phyloP scores from a whole-genome alignment of 331 rosid genomes.

The Rosa hybrid region DNA sequence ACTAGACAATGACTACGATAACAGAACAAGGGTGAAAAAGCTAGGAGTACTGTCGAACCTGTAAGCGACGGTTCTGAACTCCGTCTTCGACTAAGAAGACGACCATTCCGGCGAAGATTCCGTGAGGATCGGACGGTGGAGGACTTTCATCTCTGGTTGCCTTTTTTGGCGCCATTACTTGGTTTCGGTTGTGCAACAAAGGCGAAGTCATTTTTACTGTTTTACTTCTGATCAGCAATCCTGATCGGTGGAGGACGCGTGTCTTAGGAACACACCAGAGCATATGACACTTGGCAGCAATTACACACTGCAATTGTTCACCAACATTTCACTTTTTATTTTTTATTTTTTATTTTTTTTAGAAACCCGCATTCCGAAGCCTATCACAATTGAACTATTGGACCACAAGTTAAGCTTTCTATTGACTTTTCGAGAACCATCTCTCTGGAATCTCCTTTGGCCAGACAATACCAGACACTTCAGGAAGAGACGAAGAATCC shows the following conservation, averaged over 20 bases:
- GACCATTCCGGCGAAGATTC: constrained; percentile 68
- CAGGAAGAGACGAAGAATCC: too few species aligned
- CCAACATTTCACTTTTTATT: too few species aligned
- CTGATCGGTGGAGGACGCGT: constrained; percentile 1
- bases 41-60: constrained; percentile 30
- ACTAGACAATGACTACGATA: not conserved
- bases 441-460: too few species aligned
- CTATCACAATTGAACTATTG: too few species aligned
- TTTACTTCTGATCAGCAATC: not conserved
- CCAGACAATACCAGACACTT: too few species aligned
- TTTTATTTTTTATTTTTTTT: too few species aligned
- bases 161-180: constrained; percentile 62
- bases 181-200: constrained; percentile 7
- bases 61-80: constrained; percentile 79
- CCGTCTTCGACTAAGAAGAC: constrained; percentile 61
- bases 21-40: not conserved
- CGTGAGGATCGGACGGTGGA: constrained; percentile 39
- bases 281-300: not conserved
- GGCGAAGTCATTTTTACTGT: not conserved
- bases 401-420: too few species aligned
- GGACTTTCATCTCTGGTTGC: constrained; percentile 33
- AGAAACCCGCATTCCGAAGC: too few species aligned
- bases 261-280: not conserved
- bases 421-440: too few species aligned
- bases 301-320: not conserved